phyloP scores from a whole-genome alignment of 2,329 filamentous ascomycete species.

The Elsinoe necatrix region DNA sequence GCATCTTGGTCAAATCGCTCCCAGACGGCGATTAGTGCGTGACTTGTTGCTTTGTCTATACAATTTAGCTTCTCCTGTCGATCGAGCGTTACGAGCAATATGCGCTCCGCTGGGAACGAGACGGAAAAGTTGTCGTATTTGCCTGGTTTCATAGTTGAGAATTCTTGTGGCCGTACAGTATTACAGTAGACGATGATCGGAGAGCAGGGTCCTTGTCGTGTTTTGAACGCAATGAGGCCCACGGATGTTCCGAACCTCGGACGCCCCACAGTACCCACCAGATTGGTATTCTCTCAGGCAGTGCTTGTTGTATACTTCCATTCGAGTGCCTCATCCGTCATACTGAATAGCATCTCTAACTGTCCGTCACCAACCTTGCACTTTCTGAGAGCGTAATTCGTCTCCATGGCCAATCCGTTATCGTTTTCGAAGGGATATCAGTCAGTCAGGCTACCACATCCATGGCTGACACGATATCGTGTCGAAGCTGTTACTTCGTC shows the following conservation, averaged over 20 bases:
- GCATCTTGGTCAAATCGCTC: constrained; percentile 44
- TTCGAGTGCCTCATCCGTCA: too few species aligned
- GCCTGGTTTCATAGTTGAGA: not conserved
- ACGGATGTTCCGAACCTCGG: too few species aligned
- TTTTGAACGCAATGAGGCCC: too few species aligned
- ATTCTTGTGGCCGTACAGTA: not conserved
- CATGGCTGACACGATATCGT: constrained; percentile 38
- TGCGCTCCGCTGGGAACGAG: constrained; percentile 39
- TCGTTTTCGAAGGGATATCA: constrained; percentile 24
- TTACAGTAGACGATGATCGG: too few species aligned
- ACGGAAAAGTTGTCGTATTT: constrained; percentile 24
- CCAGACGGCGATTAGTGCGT: constrained; percentile 43
- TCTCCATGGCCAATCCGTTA: not conserved
- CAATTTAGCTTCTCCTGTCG: constrained; percentile 17
- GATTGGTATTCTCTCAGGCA: too few species aligned
- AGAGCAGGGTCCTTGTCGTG: too few species aligned
- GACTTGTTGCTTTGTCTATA: constrained; percentile 30
- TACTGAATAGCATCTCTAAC: too few species aligned
- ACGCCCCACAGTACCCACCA: too few species aligned
- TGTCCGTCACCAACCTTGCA: too few species aligned
- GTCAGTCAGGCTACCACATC: constrained; percentile 39
- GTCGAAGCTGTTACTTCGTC: constrained; percentile 27
- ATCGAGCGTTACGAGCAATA: constrained; percentile 44
- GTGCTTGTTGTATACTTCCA: too few species aligned
- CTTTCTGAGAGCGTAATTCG: too few species aligned